phyloP scores from a whole-genome alignment of 1,284 basidiomycete species.

The Grifola frondosa region DNA sequence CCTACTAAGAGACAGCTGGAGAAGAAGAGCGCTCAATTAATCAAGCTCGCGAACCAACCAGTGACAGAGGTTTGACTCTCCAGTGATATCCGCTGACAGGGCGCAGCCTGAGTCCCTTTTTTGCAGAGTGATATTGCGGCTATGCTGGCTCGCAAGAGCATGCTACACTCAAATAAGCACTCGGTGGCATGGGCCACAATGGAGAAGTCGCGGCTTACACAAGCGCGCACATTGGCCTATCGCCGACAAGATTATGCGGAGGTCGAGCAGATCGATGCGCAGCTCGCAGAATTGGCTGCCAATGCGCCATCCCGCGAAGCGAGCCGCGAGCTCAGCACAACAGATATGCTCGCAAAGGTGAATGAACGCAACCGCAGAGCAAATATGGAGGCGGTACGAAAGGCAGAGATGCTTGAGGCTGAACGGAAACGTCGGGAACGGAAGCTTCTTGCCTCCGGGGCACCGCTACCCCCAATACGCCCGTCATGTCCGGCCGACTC shows the following conservation, averaged over 20 bases:
- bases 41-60: conserved; percentile 53
- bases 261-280: conserved; percentile 55
- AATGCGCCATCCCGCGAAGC: conserved; percentile 23
- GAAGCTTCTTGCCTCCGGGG: conserved; percentile 51
- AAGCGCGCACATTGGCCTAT: conserved; percentile 67
- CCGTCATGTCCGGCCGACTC: conserved; percentile 60
- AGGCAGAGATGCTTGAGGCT: conserved; percentile 69
- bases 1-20: conserved; percentile 67
- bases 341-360: conserved; percentile 68
- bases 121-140: conserved; percentile 63
- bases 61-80: conserved; percentile 69
- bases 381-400: conserved; percentile 76
- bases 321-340: conserved; percentile 35
- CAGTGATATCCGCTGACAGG: not conserved
- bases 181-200: conserved; percentile 45
- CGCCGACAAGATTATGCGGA: conserved; percentile 69
- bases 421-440: conserved; percentile 67
- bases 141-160: conserved; percentile 70
- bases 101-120: conserved; percentile 5
- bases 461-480: conserved; percentile 39
- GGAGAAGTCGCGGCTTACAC: conserved; percentile 62
- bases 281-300: conserved; percentile 57
- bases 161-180: conserved; percentile 47
- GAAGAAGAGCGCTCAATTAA: conserved; percentile 63
- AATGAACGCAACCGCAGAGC: conserved; percentile 87